Evolutionary conservation across 2,329 filamentous ascomycete species (phyloP), one percentile per base, ranked within the genome.

Genomic region (Neurospora crassa): DNA sequence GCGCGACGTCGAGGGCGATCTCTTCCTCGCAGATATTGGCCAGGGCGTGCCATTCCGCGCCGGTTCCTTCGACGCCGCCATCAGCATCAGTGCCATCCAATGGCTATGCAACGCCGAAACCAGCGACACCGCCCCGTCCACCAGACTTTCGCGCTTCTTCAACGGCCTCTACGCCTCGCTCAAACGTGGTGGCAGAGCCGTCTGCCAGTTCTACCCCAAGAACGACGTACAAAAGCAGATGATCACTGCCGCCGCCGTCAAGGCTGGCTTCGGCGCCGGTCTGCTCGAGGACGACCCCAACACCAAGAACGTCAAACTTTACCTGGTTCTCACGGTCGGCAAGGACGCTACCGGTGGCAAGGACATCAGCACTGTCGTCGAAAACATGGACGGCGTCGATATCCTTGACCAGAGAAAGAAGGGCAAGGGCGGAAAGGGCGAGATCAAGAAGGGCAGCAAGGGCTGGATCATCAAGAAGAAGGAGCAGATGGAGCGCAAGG

Each of bases 201-300:
- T 98, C 16, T 97, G 94, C 79, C 96, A 99, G 78, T 99, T 99
- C 81, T 99, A 99, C 80, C 96, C 96, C 2, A 97, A 97, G 83
- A 98, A 99, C 80, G 92, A 96, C 76, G 86, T 88, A 74, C 96
- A 99, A 83, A 89, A 94, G 78, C 89, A 88, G 78, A 97, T 99
- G 94, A 97, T 99, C 76, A 93, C 91, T 69, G 87, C 88, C 72
- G 96, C 96, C 0, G 96, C 96, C 0, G 91, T 98, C 73, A 94
- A 92, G 78, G 96, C 96, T 1, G 96, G 96, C 0, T 99, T 99
- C 78, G 95, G 96, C 68, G 96, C 96, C 0, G 96, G 96, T 83
- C 87, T 99, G 42, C 84, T 99, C 68, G 95, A 98, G 81, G 96
- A 99, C 81, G 95, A 98, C 79, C 92, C 92, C 0, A 95, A 94